Evolutionary conservation across 306 rosid species (phyloP), one percentile per base, ranked within the genome.

Genomic region (Canavalia gladiata): DNA sequence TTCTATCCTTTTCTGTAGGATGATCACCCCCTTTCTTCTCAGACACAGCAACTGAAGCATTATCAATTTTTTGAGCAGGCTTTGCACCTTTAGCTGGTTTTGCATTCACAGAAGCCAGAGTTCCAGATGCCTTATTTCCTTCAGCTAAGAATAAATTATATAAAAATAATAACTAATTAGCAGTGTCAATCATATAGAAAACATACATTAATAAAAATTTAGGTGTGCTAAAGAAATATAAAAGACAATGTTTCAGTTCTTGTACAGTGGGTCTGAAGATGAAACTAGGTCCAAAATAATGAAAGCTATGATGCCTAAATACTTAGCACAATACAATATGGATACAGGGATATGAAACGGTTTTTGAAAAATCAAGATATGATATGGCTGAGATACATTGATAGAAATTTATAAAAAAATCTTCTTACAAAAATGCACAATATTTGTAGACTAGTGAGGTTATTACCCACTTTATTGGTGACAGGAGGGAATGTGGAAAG

Each of bases 1-100:
- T 89, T 80, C 92, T 89, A 42, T 88, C 92, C 69, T 89, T 89
- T 56, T 89, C 92, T 59, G 78, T 77, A 9, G 79, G 87, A 54
- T 82, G 62, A 57, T 89, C 92, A 84, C 83, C 67, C 33, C 87
- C 90, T 74, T 87, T 89, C 72, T 87, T 89, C 75, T 89, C 92
- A 63, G 87, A 43, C 39, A 74, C 87, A 39, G 84, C 88, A 84
- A 84, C 86, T 46, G 86, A n/a, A 72, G 82, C 78, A 84, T 8
- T 86, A 47, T 89, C 92, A 80, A 51, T 60, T 75, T 89, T 89
- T 18, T 79, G 92, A 3, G 81, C 18, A 9, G 84, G 76, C 84
- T 89, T 87, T 7, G 64, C 73, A 78, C 70, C 79, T 82, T 84
- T 89, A 63, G 84, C 68, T 57, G 88, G 77, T 82, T 84, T 89